Base-by-base conservation (phyloP, 176 grass and related monocot genomes). In the Luzula sylvatica region DNA sequence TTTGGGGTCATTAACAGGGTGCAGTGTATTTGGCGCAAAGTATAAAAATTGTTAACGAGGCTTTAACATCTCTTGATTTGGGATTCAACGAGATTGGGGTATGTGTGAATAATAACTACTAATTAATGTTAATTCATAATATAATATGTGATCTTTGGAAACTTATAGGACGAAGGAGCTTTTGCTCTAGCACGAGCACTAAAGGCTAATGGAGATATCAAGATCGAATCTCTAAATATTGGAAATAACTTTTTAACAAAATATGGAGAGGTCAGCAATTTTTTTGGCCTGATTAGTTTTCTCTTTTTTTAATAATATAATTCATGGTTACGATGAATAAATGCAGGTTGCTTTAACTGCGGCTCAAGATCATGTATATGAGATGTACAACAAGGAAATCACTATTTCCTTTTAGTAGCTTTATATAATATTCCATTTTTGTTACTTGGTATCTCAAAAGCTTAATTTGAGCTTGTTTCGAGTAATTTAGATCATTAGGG, bases 11-110 rank as follows among this genome's bases (percentile, higher is more conserved):
- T 38, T 21, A 77, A 39, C 55, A 98, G 92, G 92, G 92, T 48
- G 78, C 92, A 61, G 74, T 90, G 67, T 98, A 68, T 72, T 79
- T 90, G 59, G 92, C 86, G 42, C 71, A 72, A 52, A 87, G 92
- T 68, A 61, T 98, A 41, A 98, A 98, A 76, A 85, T 98, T 71
- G 83, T 98, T 66, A 90, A 90, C 41, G 92, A 98, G 79, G 80
- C 61, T 62, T 74, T 98, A 67, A 87, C 62, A 9, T 80, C 81
- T 52, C 81, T 98, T 72, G 92, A 98, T 63, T 66, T 98, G 38
- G 86, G 86, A 56, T 98, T 98, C 69, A 98, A 98, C 66, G 92
- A 98, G 86, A 98, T 98, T 64, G 74, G 86, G 73, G 92, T 90
- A 83, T 27, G 67, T 13, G 15, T 55, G 63, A 11, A 13, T 27